These are phyloP conservation scores for Aspergillus felis DNA, from an alignment of 2,329 filamentous ascomycete genomes.

Conservation along the genomic window DNA sequence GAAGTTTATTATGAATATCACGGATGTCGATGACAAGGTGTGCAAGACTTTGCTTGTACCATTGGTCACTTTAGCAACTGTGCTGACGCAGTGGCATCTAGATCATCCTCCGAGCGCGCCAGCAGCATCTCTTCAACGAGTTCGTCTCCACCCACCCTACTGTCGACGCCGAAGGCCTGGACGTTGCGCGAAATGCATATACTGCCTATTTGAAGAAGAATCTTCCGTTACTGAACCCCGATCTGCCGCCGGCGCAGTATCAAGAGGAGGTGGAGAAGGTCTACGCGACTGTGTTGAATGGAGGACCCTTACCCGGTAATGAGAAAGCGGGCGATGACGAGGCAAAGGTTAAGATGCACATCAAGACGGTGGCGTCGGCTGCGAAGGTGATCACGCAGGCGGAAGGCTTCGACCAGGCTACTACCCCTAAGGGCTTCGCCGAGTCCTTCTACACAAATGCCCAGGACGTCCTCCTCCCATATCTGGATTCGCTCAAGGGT, in stretches of 20 bases:
- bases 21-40: conserved; percentile 75
- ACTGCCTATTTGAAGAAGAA: conserved; percentile 65
- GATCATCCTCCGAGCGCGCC: conserved; percentile 65
- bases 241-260: conserved; percentile 46
- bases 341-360: conserved; percentile 86
- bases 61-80: not conserved
- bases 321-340: conserved; percentile 67
- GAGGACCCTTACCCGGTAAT: conserved; percentile 52
- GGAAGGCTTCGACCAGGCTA: conserved; percentile 18
- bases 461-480: conserved; percentile 71
- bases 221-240: conserved; percentile 47
- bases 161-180: conserved; percentile 44
- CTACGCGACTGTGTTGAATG: conserved; percentile 54
- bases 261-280: conserved; percentile 45
- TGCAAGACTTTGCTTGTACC: not conserved
- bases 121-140: conserved; percentile 72
- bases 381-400: conserved; percentile 47
- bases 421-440: conserved; percentile 22
- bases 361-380: conserved; percentile 58
- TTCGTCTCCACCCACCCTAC: conserved; percentile 54
- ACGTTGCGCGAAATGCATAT: conserved; percentile 51
- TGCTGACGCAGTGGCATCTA: conserved; percentile 25
- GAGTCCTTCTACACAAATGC: conserved; percentile 55
- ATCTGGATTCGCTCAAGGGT: conserved; percentile 65
- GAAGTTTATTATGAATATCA: conserved; percentile 90